Conservation (phyloP, 2,329 filamentous ascomycete genomes). For the Boeremia lycopersici region DNA sequence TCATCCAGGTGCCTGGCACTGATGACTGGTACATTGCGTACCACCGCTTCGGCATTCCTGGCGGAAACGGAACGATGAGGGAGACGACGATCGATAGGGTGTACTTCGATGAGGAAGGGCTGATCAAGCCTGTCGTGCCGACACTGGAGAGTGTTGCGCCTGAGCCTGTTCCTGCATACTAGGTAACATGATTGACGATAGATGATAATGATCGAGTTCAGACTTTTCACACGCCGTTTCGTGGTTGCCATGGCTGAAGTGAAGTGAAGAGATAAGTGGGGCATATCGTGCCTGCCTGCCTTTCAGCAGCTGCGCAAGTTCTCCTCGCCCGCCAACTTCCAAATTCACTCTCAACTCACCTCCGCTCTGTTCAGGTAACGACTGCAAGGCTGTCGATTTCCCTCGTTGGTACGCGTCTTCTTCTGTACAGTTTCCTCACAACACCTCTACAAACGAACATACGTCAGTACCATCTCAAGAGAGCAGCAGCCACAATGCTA, state of each 20-base stretch:
- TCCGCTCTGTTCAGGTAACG: conserved; percentile 1
- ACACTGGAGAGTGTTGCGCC: conserved; percentile 30
- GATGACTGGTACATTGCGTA: conserved; percentile 42
- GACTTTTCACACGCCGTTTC: not conserved
- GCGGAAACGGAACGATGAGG: conserved; percentile 30
- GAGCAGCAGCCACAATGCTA: conserved; percentile 26
- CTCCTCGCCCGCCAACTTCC: not conserved
- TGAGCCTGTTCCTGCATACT: not conserved
- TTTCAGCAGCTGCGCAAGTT: too few species aligned
- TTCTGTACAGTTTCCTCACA: not conserved
- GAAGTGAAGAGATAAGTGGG: conserved; percentile 1
- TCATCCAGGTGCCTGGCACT: conserved; percentile 35
- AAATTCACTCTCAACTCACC: not conserved
- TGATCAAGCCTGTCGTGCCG: conserved; percentile 33
- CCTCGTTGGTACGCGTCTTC: not conserved
- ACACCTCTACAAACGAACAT: conserved; percentile 21
- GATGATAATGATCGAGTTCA: too few species aligned
- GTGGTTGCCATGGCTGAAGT: not conserved
- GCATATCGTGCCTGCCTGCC: not conserved
- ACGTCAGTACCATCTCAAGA: conserved; percentile 21
- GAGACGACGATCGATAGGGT: conserved; percentile 35
- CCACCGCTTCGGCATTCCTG: conserved; percentile 35
- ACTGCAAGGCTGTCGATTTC: not conserved
- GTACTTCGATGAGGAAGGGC: conserved; percentile 31
- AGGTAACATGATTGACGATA: not conserved